Evolutionary conservation across 2,329 filamentous ascomycete genomes (phyloP), one percentile per base, ranked within the genome.

Genomic region (Ophiostoma pallidulum): DNA sequence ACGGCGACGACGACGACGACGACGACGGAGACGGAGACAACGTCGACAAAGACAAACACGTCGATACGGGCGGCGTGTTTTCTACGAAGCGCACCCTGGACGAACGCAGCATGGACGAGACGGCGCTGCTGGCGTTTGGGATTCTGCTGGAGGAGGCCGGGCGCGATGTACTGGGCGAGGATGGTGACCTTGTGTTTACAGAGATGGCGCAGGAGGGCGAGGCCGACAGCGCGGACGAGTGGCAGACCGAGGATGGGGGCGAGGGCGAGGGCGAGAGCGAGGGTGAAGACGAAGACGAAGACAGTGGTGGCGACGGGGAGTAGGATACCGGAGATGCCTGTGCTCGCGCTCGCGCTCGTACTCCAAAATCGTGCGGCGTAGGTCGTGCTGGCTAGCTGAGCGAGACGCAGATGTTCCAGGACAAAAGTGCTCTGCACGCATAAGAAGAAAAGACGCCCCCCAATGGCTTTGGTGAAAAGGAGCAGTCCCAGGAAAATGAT

Each of bases 91-190:
- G 59, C 26, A 62, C 61, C 45, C 57, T 73, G 32, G 70, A 77
- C 51, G 72, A 77, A 59, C 62, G 72, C 53, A 85, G 78, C 61
- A 78, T 91, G 75, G 84, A 91, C 59, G 86, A 87, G 66, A 87
- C 84, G 13, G 85, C 85, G 4, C 69, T 91, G 49, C 66, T 91
- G 46, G 84, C 85, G 1, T 71, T 91, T 57, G 84, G 85, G 1
- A 78, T 91, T 41, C 63, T 91, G 48, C 66, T 90, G 36, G 85
- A 91, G 64, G 86, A 91, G 63, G 75, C 77, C 3, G 72, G 75
- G 14, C 69, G 72, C 35, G 75, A 80, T 40, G 62, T 71, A 6
- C 65, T 90, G 18, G 84, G 83, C 4, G 66, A 71, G 47, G 75
- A 70, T 12, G 86, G 85, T 19, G 81, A 88, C 62, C 62, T 87